phyloP scores from a whole-genome alignment of 192 early-diverging fungal genomes.

The Umbelopsis vinacea region DNA sequence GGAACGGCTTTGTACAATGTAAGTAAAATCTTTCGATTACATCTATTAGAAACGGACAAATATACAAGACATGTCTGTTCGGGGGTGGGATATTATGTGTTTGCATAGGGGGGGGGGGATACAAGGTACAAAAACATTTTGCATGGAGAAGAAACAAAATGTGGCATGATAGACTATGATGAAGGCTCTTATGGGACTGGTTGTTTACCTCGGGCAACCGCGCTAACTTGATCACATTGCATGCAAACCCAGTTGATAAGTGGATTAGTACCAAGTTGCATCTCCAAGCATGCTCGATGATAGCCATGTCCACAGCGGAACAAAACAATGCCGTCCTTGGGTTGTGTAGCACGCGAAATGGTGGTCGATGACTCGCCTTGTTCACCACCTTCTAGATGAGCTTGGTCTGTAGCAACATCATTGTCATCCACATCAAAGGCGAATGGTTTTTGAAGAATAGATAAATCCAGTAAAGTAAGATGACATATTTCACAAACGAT shows the following conservation, averaged over 20 bases:
- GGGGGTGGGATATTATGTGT: neutral
- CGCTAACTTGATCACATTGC: slow-evolving; percentile 5
- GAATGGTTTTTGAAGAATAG: slow-evolving; percentile 44
- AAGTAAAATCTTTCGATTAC: neutral
- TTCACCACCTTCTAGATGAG: neutral
- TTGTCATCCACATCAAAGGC: slow-evolving; percentile 25
- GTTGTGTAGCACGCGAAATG: neutral
- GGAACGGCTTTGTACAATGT: no score
- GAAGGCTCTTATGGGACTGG: neutral
- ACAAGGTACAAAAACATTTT: slow-evolving; percentile 1
- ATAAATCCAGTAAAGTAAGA: slow-evolving; percentile 52
- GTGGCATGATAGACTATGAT: no score
- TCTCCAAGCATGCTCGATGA: slow-evolving; percentile 53
- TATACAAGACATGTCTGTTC: neutral
- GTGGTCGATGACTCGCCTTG: neutral
- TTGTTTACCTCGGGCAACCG: slow-evolving; percentile 8
- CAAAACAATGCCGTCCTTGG: slow-evolving; percentile 41
- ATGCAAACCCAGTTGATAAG: neutral
- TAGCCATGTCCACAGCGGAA: slow-evolving; percentile 62
- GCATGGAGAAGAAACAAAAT: no score
- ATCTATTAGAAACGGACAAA: slow-evolving; percentile 2
- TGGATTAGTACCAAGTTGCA: slow-evolving; percentile 25
- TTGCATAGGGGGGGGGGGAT: neutral
- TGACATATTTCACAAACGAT: slow-evolving; percentile 59
- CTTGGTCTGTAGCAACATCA: neutral